A percentile compares a stretch with the other conserved stretches of the same genome.
Conservation (phyloP, 2,329 filamentous ascomycete genomes). For the Pseudovirgaria hyperparasitica region DNA sequence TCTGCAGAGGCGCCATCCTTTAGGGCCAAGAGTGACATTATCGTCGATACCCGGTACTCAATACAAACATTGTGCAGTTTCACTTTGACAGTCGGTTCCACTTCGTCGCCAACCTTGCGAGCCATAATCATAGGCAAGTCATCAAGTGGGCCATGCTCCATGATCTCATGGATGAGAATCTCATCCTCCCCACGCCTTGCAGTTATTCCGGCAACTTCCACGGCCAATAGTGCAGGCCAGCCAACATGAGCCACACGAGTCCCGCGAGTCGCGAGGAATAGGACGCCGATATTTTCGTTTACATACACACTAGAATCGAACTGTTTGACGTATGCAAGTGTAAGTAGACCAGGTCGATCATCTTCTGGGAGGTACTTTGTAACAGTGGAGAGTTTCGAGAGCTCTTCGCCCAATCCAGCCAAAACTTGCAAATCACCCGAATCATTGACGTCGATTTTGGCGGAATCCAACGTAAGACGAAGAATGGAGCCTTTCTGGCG, state of each 20-base stretch:
- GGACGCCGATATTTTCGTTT: conserved; percentile 53
- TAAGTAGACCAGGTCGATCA: conserved; percentile 78
- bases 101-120: conserved; percentile 83
- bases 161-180: conserved; percentile 55
- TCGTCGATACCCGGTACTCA: conserved; percentile 79
- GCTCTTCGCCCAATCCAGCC: conserved; percentile 60
- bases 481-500: conserved; percentile 76
- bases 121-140: conserved; percentile 64
- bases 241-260: conserved; percentile 49
- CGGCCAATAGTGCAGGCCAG: conserved; percentile 67
- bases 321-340: conserved; percentile 53
- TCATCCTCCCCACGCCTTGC: conserved; percentile 55
- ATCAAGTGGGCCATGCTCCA: conserved; percentile 24
- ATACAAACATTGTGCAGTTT: conserved; percentile 72
- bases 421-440: conserved; percentile 55
- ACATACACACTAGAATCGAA: conserved; percentile 50
- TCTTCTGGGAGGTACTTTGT: conserved; percentile 94
- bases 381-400: conserved; percentile 72
- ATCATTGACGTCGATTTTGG: conserved; percentile 50
- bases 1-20: conserved; percentile 48
- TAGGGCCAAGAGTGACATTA: conserved; percentile 68
- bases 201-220: conserved; percentile 54
- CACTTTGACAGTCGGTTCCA: conserved; percentile 80
- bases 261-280: conserved; percentile 25
- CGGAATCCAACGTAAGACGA: conserved; percentile 51